phyloP scores from a whole-genome alignment of 257 asterid genomes.

The Fraxinus americana region DNA sequence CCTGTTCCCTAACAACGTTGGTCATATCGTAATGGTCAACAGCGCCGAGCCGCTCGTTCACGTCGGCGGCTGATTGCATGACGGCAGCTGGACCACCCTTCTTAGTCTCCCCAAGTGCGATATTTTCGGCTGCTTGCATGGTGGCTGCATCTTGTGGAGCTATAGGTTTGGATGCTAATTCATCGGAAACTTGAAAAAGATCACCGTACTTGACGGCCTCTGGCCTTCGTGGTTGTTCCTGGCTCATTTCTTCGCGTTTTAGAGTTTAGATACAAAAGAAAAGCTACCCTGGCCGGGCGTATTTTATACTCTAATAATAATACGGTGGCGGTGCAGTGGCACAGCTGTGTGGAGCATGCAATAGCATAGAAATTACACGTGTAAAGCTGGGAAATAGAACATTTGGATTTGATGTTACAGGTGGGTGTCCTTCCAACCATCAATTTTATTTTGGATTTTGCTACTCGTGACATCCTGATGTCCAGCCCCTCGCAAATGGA shows the following conservation, averaged over 20 bases:
- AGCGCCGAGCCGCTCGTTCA: slow-evolving; percentile 45
- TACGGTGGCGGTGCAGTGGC: background rate
- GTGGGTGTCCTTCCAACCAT: background rate
- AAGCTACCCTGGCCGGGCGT: background rate
- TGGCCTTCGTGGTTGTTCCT: slow-evolving; percentile 44
- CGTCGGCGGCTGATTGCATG: slow-evolving; percentile 63
- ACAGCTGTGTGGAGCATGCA: background rate
- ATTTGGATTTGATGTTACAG: background rate
- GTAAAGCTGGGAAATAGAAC: background rate
- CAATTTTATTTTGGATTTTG: no score
- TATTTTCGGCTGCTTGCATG: slow-evolving; percentile 61
- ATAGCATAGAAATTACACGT: background rate
- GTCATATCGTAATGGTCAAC: slow-evolving; percentile 45
- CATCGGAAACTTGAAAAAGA: slow-evolving; percentile 58
- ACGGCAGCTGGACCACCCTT: slow-evolving; percentile 57
- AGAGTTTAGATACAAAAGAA: background rate
- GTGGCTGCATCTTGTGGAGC: slow-evolving; percentile 70
- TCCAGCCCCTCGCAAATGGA: no score
- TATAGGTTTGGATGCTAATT: slow-evolving; percentile 51
- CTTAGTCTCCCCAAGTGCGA: slow-evolving; percentile 46
- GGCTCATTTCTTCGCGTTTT: slow-evolving; percentile 40
- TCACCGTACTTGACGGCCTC: slow-evolving; percentile 62
- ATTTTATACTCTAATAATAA: background rate
- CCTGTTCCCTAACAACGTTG: slow-evolving; percentile 30
- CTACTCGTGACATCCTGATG: no score